These are phyloP conservation scores for Drechslera avenae DNA, from an alignment of 2,329 filamentous ascomycete species.

Conservation along the genomic window DNA sequence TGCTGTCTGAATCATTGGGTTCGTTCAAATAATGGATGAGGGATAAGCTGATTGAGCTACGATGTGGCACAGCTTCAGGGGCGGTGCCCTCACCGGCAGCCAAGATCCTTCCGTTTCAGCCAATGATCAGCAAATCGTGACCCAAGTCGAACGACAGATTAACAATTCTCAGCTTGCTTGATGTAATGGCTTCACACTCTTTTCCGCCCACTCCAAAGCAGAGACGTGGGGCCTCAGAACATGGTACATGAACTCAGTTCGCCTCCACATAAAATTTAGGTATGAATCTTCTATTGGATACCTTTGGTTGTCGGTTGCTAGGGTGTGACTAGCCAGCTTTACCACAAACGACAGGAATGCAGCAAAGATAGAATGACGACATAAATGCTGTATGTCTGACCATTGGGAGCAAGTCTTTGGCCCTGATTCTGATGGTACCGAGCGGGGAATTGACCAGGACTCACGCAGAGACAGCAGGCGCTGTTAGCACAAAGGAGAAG, in stretches of 20 bases:
- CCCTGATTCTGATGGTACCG: neutral
- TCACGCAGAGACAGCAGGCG: neutral
- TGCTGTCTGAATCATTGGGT: neutral
- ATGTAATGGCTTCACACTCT: neutral
- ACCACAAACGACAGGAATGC: too few species aligned
- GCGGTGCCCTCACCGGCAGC: neutral
- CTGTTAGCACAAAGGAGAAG: neutral
- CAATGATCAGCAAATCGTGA: neutral
- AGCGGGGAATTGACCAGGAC: neutral
- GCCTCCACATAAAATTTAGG: too few species aligned
- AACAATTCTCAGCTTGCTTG: neutral
- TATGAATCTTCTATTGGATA: too few species aligned
- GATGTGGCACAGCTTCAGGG: constrained; percentile 8
- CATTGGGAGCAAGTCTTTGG: too few species aligned
- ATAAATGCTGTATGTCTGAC: too few species aligned
- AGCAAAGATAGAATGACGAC: too few species aligned
- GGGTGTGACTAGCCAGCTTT: too few species aligned
- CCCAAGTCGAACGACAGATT: neutral
- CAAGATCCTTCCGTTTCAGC: neutral
- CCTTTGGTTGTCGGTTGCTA: too few species aligned
- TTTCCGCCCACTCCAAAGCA: neutral
- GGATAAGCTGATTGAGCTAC: neutral
- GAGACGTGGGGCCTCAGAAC: too few species aligned
- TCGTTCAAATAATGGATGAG: neutral
- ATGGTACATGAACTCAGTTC: too few species aligned